Conservation (phyloP, 23 red algal genomes). For the Agarophyton chilense region DNA sequence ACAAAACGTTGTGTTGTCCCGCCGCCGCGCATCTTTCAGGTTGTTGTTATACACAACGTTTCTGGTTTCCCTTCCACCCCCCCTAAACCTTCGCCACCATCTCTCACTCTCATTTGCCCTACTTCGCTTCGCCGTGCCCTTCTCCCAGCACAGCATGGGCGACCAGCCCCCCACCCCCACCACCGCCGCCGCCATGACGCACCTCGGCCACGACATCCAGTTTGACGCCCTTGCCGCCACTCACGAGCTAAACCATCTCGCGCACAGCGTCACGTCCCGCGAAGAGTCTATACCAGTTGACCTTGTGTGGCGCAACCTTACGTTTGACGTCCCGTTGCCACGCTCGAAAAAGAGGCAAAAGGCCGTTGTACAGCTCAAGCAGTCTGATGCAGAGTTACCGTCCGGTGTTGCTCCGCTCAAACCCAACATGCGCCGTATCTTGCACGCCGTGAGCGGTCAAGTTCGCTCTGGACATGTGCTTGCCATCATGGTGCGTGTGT, state of each 20-base stretch:
- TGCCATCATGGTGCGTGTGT: conserved; percentile 57
- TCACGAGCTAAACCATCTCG: not conserved
- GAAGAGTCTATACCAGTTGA: conserved; percentile 44
- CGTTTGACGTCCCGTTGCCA: conserved; percentile 48
- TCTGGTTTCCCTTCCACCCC: too few species aligned
- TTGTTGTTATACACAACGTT: too few species aligned
- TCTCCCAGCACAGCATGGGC: not conserved
- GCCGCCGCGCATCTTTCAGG: too few species aligned
- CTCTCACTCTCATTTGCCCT: not conserved
- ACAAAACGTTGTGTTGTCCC: too few species aligned
- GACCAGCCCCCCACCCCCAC: not conserved
- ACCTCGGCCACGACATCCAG: conserved; percentile 16
- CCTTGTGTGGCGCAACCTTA: conserved; percentile 58
- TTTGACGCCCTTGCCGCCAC: conserved; percentile 49
- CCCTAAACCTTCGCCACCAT: too few species aligned
- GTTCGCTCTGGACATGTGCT: conserved; percentile 69
- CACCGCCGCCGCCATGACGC: not conserved
- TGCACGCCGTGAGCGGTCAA: conserved; percentile 59
- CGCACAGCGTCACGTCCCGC: conserved; percentile 51
- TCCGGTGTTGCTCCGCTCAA: not conserved
- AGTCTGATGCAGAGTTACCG: not conserved
- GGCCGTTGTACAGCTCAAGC: not conserved
- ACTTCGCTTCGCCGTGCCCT: not conserved
- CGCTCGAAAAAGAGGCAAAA: not conserved
- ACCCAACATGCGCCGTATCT: conserved; percentile 29